Evolutionary conservation across 73 alveolate genomes (phyloP), one percentile per base, ranked within the genome.

Genomic region (Paramecium sonneborni): DNA sequence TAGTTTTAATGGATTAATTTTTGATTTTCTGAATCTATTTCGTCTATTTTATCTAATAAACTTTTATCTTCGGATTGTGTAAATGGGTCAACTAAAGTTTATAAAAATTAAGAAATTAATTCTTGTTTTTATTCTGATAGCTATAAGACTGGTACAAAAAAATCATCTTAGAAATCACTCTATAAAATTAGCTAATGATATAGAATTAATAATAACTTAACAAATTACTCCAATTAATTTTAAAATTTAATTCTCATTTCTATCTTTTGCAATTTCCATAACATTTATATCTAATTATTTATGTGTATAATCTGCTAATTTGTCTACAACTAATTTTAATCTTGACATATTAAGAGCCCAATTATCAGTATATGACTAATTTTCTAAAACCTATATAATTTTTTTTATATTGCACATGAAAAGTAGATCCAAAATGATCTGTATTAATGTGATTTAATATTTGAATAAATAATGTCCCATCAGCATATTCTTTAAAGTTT

Each of bases 361-460:
- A 39, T 43, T 39, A 10, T 43, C 90, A 3, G 72, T 18, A 10
- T 79, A 41, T 1, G 41, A 74, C 24, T 79, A 39, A 79, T 79
- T 79, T 10, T 30, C 41, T 39, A 79, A 34, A n/a, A 35, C 56
- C 87, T 74, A 35, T 10, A n/a, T 14, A 74, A 32, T 14, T 74
- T 10, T 12, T 9, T 14, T 32, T 74, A 38, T 32, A 32, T 14
- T 21, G 11, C 41, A 79, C 90, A 38, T 46, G 34, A 24, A 30
- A 72, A 7, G 86, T 72, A 72, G 86, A 79, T 39, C 74, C 76
- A 79, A 79, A 79, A 18, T 39, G 55, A 43, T 79, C 90, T 3
- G 90, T 26, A 15, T 79, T 79, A 15, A 79, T 43, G 20, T 79
- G 90, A 41, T 79, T 23, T 9, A 79, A 79, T 14, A 79, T 79